Base-by-base conservation (phyloP, 768 basidiomycete species). In the Phylloporus sp. region DNA sequence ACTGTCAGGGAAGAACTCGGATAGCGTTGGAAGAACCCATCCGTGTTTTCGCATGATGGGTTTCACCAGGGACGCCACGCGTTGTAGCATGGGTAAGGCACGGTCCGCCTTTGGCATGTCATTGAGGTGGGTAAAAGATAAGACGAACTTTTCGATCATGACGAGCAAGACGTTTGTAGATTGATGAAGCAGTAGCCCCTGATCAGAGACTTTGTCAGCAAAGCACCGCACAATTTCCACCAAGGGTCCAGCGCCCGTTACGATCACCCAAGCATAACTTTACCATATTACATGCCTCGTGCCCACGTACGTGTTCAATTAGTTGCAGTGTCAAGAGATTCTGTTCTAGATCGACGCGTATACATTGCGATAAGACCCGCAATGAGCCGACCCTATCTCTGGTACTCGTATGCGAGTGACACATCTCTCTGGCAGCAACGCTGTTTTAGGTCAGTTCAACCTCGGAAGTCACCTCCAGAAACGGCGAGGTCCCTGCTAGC, bases 21-120 rank as follows among this genome's bases (percentile, higher is more conserved):
- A 71, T n/a, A 90, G 78, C 1, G 80, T 74, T 22, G 87, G 85
- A 22, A 91, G 71, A 22, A 76, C 73, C 93, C 93, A 97, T 5
- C 69, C 69, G 55, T 84, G 84, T 54, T 84, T 89, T 47, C 82
- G 73, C 93, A 96, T 96, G 54, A 97, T 91, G 7, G 94, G 94
- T 64, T 93, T 94, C 40, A 95, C 90, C 39, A 90, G 74, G 2
- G 83, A 82, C 1, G 85, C 83, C 24, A 89, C 73, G 51, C 76
- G 75, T 55, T 85, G 77, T 29, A 93, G 73, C 61, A 87, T 71
- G 14, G 71, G 63, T 34, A 90, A 71, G 15, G 90, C 89, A 31
- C 78, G 74, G 52, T 86, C 78, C 35, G 81, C 76, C 55, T 79
- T 77, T 31, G 83, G 83, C 58, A 73, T 75, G 47, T 76, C 77